Percentiles rank a stretch among this genome's conserved stretches.
phyloP scores from a whole-genome alignment of 2,329 filamentous ascomycete genomes.

The Raffaelea albimanens region DNA sequence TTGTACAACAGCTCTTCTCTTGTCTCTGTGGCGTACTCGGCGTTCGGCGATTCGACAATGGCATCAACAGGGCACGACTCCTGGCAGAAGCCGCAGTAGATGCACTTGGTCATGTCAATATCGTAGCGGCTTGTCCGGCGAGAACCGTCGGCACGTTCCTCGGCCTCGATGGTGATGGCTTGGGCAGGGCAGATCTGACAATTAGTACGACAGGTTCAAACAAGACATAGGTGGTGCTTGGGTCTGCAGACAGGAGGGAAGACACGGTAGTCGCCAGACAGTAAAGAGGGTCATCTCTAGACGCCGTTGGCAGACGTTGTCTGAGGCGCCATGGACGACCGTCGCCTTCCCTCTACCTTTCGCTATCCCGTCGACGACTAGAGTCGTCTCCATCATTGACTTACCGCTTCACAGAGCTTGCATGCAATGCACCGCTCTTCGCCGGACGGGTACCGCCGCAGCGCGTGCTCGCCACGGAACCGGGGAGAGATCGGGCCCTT shows the following conservation, averaged over 20 bases:
- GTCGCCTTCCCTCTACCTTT: too few relatives aligned
- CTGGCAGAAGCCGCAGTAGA: slow-evolving; percentile 99
- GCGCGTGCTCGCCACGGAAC: slow-evolving; percentile 95
- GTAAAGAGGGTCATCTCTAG: too few relatives aligned
- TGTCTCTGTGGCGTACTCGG: slow-evolving; percentile 55
- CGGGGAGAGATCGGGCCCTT: slow-evolving; percentile 97
- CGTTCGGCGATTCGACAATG: slow-evolving; percentile 57
- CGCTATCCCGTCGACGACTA: too few relatives aligned
- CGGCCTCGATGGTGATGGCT: slow-evolving; percentile 97
- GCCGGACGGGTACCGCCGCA: slow-evolving; percentile 90
- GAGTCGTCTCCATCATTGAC: too few relatives aligned
- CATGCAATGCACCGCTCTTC: slow-evolving; percentile 99
- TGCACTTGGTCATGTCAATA: slow-evolving; percentile 99
- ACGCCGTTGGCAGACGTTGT: too few relatives aligned
- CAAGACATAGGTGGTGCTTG: background rate
- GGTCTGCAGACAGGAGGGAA: slow-evolving; percentile 1
- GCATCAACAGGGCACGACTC: slow-evolving; percentile 98
- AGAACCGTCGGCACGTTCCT: slow-evolving; percentile 93
- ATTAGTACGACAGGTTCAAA: background rate
- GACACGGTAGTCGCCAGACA: too few relatives aligned
- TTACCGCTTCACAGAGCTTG: slow-evolving; percentile 91
- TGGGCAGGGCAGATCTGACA: slow-evolving; percentile 81
- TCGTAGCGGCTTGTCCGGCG: slow-evolving; percentile 95
- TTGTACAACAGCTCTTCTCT: slow-evolving; percentile 96
- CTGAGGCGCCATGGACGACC: too few relatives aligned